Evolutionary conservation across 2,329 filamentous ascomycete species (phyloP).

Genomic region (Botryotinia convoluta): DNA sequence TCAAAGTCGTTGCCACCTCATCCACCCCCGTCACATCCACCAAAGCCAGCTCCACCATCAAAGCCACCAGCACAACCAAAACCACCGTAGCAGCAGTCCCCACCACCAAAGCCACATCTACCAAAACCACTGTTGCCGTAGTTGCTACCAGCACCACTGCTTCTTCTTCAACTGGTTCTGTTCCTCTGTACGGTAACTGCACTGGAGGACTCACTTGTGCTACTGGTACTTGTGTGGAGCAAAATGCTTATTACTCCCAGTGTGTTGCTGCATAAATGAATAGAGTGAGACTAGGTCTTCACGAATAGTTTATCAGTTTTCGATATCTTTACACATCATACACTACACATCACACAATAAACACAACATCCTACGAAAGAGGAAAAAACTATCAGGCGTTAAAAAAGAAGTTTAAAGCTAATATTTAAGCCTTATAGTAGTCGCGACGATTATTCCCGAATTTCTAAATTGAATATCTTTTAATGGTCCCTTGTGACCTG

Average conservation of each 20-base stretch:
- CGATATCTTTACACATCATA: not conserved
- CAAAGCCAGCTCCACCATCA: not conserved
- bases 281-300: not conserved
- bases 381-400: too few relatives aligned
- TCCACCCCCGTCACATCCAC: not conserved
- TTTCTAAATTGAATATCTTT: not conserved
- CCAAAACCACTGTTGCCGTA: not conserved
- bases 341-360: too few relatives aligned
- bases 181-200: constrained; percentile 3
- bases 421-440: too few relatives aligned
- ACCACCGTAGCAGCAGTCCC: not conserved
- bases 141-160: not conserved
- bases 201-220: not conserved
- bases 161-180: not conserved
- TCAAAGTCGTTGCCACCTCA: not conserved
- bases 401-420: too few relatives aligned
- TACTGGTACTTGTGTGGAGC: not conserved
- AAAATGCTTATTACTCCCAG: not conserved
- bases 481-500: rapidly evolving
- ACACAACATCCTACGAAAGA: too few relatives aligned
- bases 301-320: not conserved
- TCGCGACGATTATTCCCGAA: too few relatives aligned
- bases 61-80: not conserved
- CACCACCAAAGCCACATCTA: not conserved
- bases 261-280: not conserved